These are phyloP conservation scores for Fusarium sp. DNA, from an alignment of 2,329 filamentous ascomycete species.

Conservation along the genomic window DNA sequence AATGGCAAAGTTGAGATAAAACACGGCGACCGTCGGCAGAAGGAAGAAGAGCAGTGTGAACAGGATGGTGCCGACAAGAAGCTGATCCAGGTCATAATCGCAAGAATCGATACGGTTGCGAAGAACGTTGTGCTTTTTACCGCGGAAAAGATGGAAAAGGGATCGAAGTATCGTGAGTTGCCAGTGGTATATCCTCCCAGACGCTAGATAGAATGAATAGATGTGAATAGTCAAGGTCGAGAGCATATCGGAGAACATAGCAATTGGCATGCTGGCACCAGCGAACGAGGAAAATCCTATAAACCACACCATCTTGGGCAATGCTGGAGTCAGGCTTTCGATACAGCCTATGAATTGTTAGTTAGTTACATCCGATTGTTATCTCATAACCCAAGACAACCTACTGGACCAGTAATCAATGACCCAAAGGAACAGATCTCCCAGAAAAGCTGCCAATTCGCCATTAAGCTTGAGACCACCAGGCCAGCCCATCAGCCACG, in stretches of 20 bases:
- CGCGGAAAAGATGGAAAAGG: slow-evolving; percentile 97
- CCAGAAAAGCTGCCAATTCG: slow-evolving; percentile 91
- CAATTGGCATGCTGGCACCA: slow-evolving; percentile 96
- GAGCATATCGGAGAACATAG: slow-evolving; percentile 92
- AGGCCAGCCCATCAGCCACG: slow-evolving; percentile 95
- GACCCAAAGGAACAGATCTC: slow-evolving; percentile 96
- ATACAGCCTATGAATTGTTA: slow-evolving; percentile 72
- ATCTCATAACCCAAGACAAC: slow-evolving; percentile 46
- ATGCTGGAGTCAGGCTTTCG: slow-evolving; percentile 76
- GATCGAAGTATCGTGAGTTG: slow-evolving; percentile 96
- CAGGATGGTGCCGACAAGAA: slow-evolving; percentile 93
- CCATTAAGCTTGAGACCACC: slow-evolving; percentile 95
- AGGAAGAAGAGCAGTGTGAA: slow-evolving; percentile 97
- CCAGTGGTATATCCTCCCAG: slow-evolving; percentile 97
- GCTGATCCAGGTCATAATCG: slow-evolving; percentile 97
- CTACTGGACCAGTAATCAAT: slow-evolving; percentile 96
- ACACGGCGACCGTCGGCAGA: slow-evolving; percentile 92
- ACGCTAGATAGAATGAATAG: slow-evolving; percentile 97
- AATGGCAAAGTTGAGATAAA: slow-evolving; percentile 95
- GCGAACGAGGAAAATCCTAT: slow-evolving; percentile 96
- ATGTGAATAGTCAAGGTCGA: slow-evolving; percentile 95
- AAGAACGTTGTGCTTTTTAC: slow-evolving; percentile 97
- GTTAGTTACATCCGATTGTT: background rate
- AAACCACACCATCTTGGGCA: slow-evolving; percentile 90
- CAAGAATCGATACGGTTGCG: slow-evolving; percentile 98